Evolutionary conservation across 129 eudicot genomes (phyloP).

Genomic region (Saussurea involucrata): DNA sequence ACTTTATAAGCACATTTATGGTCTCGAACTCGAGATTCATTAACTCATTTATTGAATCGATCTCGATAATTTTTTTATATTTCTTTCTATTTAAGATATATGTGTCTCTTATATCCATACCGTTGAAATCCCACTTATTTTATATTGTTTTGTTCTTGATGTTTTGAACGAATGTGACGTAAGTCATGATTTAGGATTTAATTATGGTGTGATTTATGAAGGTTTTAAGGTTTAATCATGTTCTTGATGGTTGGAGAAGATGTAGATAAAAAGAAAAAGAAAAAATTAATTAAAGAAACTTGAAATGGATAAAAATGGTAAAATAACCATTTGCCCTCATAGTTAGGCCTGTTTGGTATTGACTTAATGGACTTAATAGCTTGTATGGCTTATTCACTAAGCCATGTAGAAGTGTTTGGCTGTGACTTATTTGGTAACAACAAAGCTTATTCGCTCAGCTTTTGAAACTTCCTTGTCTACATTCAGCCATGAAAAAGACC

Average conservation of each 20-base stretch:
- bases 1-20: neutral
- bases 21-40: neutral
- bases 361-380: no score
- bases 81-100: neutral
- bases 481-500: no score
- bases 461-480: no score
- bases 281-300: neutral
- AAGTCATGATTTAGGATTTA: neutral
- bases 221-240: neutral
- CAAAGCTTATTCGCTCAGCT: no score
- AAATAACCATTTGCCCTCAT: neutral
- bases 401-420: no score
- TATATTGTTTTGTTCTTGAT: neutral
- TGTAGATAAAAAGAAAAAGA: neutral
- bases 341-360: no score
- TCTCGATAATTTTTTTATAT: neutral
- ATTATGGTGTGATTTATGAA: neutral
- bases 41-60: neutral
- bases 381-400: no score
- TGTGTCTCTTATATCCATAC: neutral
- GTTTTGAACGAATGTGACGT: neutral
- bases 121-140: neutral
- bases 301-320: neutral
- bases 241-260: neutral
- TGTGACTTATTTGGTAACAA: no score